Percentiles rank a stretch among this genome's conserved stretches.
Evolutionary conservation across 2,329 filamentous ascomycete genomes (phyloP).

Genomic region (Trichoderma gracile): DNA sequence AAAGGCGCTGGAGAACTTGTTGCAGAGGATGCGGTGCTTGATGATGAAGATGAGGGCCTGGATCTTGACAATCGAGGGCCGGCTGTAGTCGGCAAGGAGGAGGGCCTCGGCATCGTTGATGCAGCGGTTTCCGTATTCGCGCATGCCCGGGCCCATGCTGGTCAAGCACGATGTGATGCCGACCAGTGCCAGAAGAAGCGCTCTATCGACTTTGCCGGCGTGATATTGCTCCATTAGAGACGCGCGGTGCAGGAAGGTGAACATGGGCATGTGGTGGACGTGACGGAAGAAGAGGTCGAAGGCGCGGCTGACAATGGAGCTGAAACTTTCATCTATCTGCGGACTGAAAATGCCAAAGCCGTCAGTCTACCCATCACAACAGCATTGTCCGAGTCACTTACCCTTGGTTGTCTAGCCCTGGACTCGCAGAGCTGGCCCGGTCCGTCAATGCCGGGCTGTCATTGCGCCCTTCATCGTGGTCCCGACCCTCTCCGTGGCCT

Average conservation of each 20-base stretch:
- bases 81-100: constrained; percentile 55
- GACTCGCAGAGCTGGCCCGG: constrained; percentile 37
- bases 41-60: constrained; percentile 49
- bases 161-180: constrained; percentile 59
- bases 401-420: constrained; percentile 39
- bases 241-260: constrained; percentile 59
- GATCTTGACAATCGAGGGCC: constrained; percentile 58
- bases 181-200: constrained; percentile 55
- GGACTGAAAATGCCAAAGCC: constrained; percentile 30
- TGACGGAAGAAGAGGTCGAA: constrained; percentile 61
- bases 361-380: background rate
- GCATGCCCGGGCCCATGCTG: constrained; percentile 54
- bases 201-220: constrained; percentile 56
- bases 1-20: constrained; percentile 48
- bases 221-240: constrained; percentile 62
- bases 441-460: constrained; percentile 43
- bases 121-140: constrained; percentile 55
- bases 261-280: constrained; percentile 60
- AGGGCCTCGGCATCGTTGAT: constrained; percentile 56
- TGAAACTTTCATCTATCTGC: constrained; percentile 47
- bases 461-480: constrained; percentile 36
- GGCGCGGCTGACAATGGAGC: constrained; percentile 52
- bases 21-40: constrained; percentile 47
- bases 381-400: constrained; percentile 30
- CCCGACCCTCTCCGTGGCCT: background rate